Conservation (phyloP, 2,329 filamentous ascomycete genomes). For the Bipolaris oryzae region DNA sequence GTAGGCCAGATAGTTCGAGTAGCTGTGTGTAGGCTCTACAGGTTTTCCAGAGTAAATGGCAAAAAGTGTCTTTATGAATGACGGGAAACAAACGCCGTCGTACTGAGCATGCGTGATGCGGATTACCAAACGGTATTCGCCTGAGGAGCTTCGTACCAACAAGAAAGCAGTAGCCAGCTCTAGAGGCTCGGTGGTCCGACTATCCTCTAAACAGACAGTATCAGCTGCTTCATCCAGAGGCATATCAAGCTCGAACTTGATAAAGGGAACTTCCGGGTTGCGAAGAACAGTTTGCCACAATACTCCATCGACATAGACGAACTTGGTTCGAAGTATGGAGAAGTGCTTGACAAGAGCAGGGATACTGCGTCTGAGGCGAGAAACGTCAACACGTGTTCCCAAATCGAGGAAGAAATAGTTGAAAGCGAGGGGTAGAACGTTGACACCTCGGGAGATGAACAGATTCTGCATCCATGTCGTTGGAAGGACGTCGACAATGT, state of each 20-base stretch:
- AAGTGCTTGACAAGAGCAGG: not conserved
- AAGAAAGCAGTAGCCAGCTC: constrained; percentile 6
- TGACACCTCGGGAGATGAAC: not conserved
- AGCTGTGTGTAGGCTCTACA: not conserved
- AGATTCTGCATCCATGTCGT: not conserved
- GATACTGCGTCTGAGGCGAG: not conserved
- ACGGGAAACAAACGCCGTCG: constrained; percentile 16
- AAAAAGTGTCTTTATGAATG: constrained; percentile 8
- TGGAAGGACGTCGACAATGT: constrained; percentile 1
- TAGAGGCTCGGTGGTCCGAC: not conserved
- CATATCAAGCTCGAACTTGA: not conserved
- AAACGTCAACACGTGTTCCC: not conserved
- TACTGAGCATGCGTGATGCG: constrained; percentile 26
- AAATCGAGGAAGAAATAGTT: constrained; percentile 6
- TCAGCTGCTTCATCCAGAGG: not conserved
- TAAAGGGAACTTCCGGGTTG: not conserved
- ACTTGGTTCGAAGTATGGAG: not conserved
- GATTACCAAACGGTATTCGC: constrained; percentile 7
- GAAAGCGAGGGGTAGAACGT: not conserved
- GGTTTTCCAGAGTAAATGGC: constrained; percentile 1
- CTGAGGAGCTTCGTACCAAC: not conserved
- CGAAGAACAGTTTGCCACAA: constrained; percentile 1
- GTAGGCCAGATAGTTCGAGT: constrained; percentile 1
- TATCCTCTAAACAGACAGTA: constrained; percentile 1
- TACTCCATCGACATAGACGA: not conserved